Conservation (phyloP, 1,139 yeast genomes). For the Pichiaceae sp. region DNA sequence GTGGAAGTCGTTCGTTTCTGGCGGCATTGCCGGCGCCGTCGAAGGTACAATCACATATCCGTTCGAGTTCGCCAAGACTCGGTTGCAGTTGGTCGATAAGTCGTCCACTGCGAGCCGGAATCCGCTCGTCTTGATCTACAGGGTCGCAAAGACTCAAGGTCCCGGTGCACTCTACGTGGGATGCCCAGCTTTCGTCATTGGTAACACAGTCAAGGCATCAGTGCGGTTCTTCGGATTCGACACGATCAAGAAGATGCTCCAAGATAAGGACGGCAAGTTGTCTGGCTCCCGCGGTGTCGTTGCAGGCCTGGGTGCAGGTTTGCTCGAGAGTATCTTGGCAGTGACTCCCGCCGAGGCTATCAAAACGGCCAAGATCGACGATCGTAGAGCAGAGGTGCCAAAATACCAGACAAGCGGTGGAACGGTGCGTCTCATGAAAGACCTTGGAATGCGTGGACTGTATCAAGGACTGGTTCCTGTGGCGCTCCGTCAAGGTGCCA, state of each 20-base stretch:
- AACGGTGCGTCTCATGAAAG: conserved; percentile 54
- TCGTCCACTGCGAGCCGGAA: conserved; percentile 63
- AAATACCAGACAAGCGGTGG: conserved; percentile 50
- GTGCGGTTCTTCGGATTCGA: conserved; percentile 92
- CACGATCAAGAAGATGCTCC: conserved; percentile 64
- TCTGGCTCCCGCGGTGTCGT: conserved; percentile 86
- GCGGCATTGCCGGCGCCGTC: conserved; percentile 90
- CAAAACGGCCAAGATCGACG: conserved; percentile 93
- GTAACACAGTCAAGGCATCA: conserved; percentile 93
- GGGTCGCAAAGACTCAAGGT: conserved; percentile 75
- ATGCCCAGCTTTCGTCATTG: conserved; percentile 95
- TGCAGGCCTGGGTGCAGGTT: conserved; percentile 96
- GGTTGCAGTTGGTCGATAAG: conserved; percentile 78
- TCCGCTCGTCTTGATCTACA: conserved; percentile 72
- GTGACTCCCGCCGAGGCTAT: conserved; percentile 97
- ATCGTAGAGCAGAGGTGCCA: conserved; percentile 68
- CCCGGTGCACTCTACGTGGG: conserved; percentile 77
- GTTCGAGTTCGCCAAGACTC: conserved; percentile 92
- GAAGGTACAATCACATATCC: conserved; percentile 92
- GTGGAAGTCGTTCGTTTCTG: conserved; percentile 76
- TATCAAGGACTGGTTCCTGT: conserved; percentile 91
- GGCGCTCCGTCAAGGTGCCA: conserved; percentile 90
- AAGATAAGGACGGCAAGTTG: conserved; percentile 79
- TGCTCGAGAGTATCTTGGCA: conserved; percentile 83
- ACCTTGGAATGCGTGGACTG: conserved; percentile 74